These are phyloP conservation scores for Ehretia macrophylla DNA, from an alignment of 257 asterid genomes.

Conservation along the genomic window DNA sequence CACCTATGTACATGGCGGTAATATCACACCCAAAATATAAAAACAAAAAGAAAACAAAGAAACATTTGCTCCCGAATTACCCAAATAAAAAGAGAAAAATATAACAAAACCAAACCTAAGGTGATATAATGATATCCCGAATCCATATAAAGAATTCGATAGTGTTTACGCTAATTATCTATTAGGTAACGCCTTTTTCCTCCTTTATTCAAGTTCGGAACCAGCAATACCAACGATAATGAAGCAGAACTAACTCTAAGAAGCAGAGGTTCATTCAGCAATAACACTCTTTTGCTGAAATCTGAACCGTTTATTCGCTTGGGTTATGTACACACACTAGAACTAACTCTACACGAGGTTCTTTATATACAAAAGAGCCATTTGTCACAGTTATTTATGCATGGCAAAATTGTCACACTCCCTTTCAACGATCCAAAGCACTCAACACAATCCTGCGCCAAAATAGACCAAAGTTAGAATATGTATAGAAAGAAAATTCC, in stretches of 20 bases:
- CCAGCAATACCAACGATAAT: too few relatives aligned
- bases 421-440: constrained; percentile 61
- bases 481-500: too few relatives aligned
- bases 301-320: background rate
- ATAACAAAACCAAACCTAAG: background rate
- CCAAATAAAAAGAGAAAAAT: too few relatives aligned
- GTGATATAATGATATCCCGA: too few relatives aligned
- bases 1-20: background rate
- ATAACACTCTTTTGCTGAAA: background rate
- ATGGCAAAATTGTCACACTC: constrained; percentile 16
- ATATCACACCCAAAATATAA: background rate
- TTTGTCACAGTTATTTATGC: background rate
- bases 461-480: too few relatives aligned
- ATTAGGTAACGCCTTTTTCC: too few relatives aligned
- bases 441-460: constrained; percentile 53
- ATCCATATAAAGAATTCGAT: too few relatives aligned
- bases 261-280: background rate
- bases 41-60: background rate
- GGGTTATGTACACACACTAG: background rate
- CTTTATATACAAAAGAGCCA: constrained; percentile 1
- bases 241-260: too few relatives aligned
- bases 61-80: background rate
- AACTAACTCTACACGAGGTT: background rate
- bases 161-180: too few relatives aligned
- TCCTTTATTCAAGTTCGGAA: too few relatives aligned